Base-by-base conservation (phyloP, 441 rosid species). In the Mallotus repandus region DNA sequence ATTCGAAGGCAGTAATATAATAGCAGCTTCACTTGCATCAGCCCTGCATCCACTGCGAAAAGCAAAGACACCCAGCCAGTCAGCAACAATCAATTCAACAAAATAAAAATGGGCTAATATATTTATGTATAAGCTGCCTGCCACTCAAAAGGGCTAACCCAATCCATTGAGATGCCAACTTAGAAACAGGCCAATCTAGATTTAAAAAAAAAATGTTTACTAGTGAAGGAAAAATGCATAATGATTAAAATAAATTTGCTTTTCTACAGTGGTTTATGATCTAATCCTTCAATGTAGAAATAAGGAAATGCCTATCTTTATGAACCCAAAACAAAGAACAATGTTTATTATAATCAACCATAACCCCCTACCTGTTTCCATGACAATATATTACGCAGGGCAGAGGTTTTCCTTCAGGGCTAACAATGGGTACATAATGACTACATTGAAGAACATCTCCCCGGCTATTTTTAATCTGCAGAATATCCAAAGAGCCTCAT, bases 361-460 rank as follows among this genome's bases (percentile, higher is more conserved):
- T 32, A 43, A 63, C 57, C 69, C 25, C 56, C 78, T 83, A 91
- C 99, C 99, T 96, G 88, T 96, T 96, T 63, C 99, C 99, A 72
- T 96, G 99, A 85, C 98, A 96, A 76, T 93, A 93, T 70, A 96
- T 91, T 18, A 96, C 97, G 73, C 99, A 96, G 43, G 99, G 98
- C 19, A 96, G 81, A 74, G 92, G 84, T 81, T 91, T 91, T 70
- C 84, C 95, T 77, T 86, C 89, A 53, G 97, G 96, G 73, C 83
- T 85, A 74, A 84, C 91, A 74, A 90, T 84, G 46, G 99, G 99
- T 72, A 87, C 69, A 41, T 91, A 93, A 83, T 96, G 99, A 80
- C 94, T 96, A 81, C 99, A 93, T 70, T 88, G 87, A 71, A 96
- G 94, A 81, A 76, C 79, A 78, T 89, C 88, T 74, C 97, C 98